Percentiles rank a stretch among this genome's conserved stretches.
These are phyloP conservation scores for Mycena capillaripes DNA, from an alignment of 768 basidiomycete genomes.

Conservation along the genomic window DNA sequence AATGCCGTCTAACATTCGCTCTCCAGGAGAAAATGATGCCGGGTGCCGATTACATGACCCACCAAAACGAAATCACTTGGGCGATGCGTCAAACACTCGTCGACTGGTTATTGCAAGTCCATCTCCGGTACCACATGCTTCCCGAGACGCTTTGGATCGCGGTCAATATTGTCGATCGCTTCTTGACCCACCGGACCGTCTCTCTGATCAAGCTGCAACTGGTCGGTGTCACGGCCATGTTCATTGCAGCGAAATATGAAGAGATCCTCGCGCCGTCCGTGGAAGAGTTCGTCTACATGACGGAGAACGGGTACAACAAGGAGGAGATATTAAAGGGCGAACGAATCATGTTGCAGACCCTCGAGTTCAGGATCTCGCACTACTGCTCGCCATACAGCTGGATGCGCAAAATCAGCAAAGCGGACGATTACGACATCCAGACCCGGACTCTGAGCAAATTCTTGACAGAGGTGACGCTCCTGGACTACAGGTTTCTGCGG, in stretches of 20 bases:
- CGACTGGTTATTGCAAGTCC: slow-evolving; percentile 98
- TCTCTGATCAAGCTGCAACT: slow-evolving; percentile 93
- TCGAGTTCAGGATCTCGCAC: slow-evolving; percentile 95
- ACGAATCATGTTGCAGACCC: slow-evolving; percentile 93
- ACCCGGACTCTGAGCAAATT: slow-evolving; percentile 98
- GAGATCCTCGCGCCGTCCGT: slow-evolving; percentile 97
- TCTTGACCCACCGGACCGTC: slow-evolving; percentile 90
- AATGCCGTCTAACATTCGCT: slow-evolving; percentile 38
- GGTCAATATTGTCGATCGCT: slow-evolving; percentile 95
- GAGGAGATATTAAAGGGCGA: slow-evolving; percentile 99
- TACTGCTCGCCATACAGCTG: slow-evolving; percentile 99
- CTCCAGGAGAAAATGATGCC: slow-evolving; percentile 89
- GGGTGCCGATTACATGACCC: slow-evolving; percentile 92
- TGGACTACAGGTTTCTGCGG: slow-evolving; percentile 93
- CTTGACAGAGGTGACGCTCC: slow-evolving; percentile 93
- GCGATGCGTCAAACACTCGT: slow-evolving; percentile 95
- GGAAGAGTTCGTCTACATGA: slow-evolving; percentile 99
- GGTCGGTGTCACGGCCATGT: slow-evolving; percentile 98
- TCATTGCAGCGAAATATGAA: slow-evolving; percentile 99
- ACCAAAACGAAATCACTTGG: slow-evolving; percentile 94
- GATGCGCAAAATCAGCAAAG: slow-evolving; percentile 98
- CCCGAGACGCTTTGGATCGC: slow-evolving; percentile 99
- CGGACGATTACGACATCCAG: slow-evolving; percentile 98
- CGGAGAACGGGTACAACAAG: slow-evolving; percentile 92
- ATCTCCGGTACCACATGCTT: slow-evolving; percentile 98